A percentile compares a stretch with the other conserved stretches of the same genome.
Conservation (phyloP, 768 basidiomycete species). For the Leucogyrophana mollusca region DNA sequence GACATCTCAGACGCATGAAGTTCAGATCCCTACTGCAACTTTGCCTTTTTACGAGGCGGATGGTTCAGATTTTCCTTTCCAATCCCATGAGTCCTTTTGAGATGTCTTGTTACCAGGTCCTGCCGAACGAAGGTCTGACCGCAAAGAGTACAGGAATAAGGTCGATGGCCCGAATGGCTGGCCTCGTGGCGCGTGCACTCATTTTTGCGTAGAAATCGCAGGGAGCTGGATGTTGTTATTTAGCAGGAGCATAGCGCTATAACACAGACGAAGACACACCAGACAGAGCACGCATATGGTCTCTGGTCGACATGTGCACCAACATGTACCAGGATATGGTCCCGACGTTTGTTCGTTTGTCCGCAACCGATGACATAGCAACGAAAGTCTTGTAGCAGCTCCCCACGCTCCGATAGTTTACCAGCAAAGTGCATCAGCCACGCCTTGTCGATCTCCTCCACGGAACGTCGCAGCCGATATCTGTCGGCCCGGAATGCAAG, state of each 20-base stretch:
- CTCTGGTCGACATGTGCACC: constrained; percentile 71
- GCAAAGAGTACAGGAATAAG: constrained; percentile 59
- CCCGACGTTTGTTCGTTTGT: constrained; percentile 69
- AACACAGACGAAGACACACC: constrained; percentile 42
- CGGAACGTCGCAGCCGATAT: constrained; percentile 53
- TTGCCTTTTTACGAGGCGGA: constrained; percentile 25
- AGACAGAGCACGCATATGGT: constrained; percentile 61
- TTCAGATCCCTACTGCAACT: constrained; percentile 7
- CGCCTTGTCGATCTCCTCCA: constrained; percentile 56
- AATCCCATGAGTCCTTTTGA: constrained; percentile 53
- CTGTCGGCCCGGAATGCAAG: constrained; percentile 54
- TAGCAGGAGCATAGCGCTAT: no score
- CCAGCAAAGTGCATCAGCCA: constrained; percentile 73
- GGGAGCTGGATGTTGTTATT: no score
- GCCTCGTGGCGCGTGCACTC: constrained; percentile 77
- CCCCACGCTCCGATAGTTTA: constrained; percentile 56
- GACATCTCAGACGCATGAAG: no score
- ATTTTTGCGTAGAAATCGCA: constrained; percentile 70
- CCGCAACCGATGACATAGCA: constrained; percentile 68
- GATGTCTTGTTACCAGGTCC: constrained; percentile 66
- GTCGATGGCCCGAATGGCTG: constrained; percentile 57
- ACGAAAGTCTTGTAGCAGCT: constrained; percentile 57
- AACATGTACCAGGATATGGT: constrained; percentile 74
- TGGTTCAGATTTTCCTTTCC: constrained; percentile 33
- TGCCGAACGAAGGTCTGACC: constrained; percentile 61